Conservation (phyloP, 192 early-diverging fungal genomes). For the Gonapodya prolifera region DNA sequence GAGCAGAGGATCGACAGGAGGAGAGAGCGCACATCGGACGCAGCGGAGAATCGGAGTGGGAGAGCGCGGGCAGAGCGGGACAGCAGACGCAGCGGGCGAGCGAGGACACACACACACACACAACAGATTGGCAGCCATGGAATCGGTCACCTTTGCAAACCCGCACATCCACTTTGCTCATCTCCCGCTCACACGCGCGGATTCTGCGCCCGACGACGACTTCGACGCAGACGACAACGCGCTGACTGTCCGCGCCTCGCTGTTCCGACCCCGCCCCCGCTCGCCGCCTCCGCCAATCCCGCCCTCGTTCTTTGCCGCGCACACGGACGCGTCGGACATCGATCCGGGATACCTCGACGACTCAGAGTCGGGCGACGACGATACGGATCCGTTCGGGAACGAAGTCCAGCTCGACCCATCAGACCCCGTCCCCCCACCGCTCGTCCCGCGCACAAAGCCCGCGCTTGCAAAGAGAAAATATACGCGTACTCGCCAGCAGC, state of each 20-base stretch:
- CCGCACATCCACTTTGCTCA: too few relatives aligned
- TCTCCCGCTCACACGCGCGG: too few relatives aligned
- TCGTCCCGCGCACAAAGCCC: not conserved
- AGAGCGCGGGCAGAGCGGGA: too few relatives aligned
- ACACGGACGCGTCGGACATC: not conserved
- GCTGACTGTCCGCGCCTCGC: not conserved
- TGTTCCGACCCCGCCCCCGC: not conserved
- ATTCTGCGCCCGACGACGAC: too few relatives aligned
- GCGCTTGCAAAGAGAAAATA: not conserved
- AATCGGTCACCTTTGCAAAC: too few relatives aligned
- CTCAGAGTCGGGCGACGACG: not conserved
- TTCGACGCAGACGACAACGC: not conserved
- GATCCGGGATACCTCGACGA: not conserved
- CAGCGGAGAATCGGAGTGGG: too few relatives aligned
- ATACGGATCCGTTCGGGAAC: not conserved
- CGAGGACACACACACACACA: too few relatives aligned
- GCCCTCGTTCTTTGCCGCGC: not conserved
- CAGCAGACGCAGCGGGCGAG: too few relatives aligned
- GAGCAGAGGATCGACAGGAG: too few relatives aligned
- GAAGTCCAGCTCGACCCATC: not conserved
- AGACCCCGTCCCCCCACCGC: not conserved
- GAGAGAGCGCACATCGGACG: too few relatives aligned
- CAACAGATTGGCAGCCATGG: too few relatives aligned
- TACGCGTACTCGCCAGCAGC: not conserved
- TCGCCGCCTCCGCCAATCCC: not conserved